phyloP scores from a whole-genome alignment of 2,329 filamentous ascomycete genomes.

The Beauveria varroae region DNA sequence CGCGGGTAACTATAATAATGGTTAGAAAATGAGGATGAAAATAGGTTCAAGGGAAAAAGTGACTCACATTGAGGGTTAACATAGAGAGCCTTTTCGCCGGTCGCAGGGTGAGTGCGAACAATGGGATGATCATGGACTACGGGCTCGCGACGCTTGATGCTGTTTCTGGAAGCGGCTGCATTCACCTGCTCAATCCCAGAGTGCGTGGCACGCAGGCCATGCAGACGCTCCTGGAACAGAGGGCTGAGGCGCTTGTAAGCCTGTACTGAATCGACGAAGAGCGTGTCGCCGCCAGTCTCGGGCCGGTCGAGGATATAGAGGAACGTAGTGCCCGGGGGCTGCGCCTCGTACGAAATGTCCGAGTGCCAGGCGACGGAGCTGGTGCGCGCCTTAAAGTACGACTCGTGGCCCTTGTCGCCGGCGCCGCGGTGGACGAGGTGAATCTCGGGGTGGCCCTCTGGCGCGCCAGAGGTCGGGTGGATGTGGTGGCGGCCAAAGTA shows the following conservation, averaged over 20 bases:
- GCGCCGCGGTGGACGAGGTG: conserved; percentile 61
- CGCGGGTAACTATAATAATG: conserved; percentile 53
- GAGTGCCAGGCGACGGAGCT: conserved; percentile 77
- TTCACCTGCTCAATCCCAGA: conserved; percentile 69
- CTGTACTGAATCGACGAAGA: conserved; percentile 66
- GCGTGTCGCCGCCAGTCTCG: conserved; percentile 66
- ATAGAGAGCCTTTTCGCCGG: conserved; percentile 70
- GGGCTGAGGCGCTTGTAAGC: conserved; percentile 71
- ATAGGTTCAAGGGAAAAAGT: background rate
- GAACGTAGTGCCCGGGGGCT: conserved; percentile 78
- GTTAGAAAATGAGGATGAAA: background rate
- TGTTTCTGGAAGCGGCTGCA: conserved; percentile 50
- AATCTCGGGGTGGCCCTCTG: conserved; percentile 57
- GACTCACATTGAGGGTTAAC: conserved; percentile 66
- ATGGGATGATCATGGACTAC: conserved; percentile 61
- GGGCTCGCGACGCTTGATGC: conserved; percentile 65
- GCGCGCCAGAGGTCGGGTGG: conserved; percentile 63
- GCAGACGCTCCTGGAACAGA: conserved; percentile 65
- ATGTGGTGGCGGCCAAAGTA: conserved; percentile 67
- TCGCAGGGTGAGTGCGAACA: conserved; percentile 66
- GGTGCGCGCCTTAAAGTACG: conserved; percentile 59
- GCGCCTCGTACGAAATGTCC: conserved; percentile 73
- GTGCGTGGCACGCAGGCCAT: conserved; percentile 69
- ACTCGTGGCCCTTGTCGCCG: conserved; percentile 32
- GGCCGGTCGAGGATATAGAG: conserved; percentile 73